phyloP scores from a whole-genome alignment of 306 rosid genomes.

The Luffa aegyptiaca region DNA sequence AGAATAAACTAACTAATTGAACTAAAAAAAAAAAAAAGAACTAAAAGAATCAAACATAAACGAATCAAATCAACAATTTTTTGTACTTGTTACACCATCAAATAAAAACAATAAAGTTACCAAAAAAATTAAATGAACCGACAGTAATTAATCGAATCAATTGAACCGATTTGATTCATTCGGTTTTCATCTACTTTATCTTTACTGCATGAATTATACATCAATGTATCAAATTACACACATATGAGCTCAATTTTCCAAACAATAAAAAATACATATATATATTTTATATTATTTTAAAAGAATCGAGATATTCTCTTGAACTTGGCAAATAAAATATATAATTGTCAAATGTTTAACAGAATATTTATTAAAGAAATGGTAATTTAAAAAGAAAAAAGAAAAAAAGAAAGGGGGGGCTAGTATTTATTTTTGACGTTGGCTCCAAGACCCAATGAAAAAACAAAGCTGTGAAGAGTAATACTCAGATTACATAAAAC shows the following conservation, averaged over 20 bases:
- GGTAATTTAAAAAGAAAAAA: neutral
- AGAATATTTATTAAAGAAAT: neutral
- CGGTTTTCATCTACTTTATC: neutral
- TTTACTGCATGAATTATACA: neutral
- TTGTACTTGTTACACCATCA: neutral
- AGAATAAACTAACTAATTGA: neutral
- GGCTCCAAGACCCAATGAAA: conserved; percentile 2
- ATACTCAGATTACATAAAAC: conserved; percentile 11
- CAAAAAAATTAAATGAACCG: neutral
- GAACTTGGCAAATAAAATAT: neutral
- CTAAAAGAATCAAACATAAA: too few relatives aligned
- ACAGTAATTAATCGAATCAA: neutral
- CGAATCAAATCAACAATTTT: neutral
- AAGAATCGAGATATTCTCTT: conserved; percentile 9
- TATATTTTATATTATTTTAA: neutral
- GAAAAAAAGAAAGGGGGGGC: neutral
- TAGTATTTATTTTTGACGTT: neutral
- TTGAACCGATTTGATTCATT: neutral
- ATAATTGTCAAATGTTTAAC: neutral
- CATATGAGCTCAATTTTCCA: neutral
- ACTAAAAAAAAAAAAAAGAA: too few relatives aligned
- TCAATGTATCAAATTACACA: neutral
- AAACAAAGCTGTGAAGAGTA: neutral
- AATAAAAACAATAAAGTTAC: neutral
- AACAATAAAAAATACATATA: neutral